Evolutionary conservation across 2,329 filamentous ascomycete genomes (phyloP).

Genomic region (Cordyceps javanica): DNA sequence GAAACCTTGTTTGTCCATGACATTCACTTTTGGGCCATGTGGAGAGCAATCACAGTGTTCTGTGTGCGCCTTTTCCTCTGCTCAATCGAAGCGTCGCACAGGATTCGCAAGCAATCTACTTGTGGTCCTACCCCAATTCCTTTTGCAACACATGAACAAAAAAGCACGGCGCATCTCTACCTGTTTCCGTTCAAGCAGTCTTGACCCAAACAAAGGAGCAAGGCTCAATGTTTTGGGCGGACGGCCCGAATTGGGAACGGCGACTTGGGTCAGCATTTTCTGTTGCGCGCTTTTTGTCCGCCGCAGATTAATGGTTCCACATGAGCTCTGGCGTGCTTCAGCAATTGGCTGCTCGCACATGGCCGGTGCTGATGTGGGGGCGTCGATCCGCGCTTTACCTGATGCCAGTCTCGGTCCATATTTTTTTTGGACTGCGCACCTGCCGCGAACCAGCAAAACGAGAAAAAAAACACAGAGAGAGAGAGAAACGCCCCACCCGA

Average conservation of each 20-base stretch:
- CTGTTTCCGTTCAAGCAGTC: neutral
- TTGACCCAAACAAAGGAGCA: conserved; percentile 6
- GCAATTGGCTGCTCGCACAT: conserved; percentile 23
- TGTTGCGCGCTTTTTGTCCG: conserved; percentile 22
- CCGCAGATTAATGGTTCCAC: conserved; percentile 30
- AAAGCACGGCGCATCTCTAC: neutral
- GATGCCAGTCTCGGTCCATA: conserved; percentile 13
- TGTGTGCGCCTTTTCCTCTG: neutral
- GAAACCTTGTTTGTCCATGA: neutral
- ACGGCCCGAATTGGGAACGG: conserved; percentile 9
- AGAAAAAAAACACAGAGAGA: neutral
- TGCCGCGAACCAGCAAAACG: neutral
- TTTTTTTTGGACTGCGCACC: conserved; percentile 6
- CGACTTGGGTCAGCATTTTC: conserved; percentile 13
- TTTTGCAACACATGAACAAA: neutral
- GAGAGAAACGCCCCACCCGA: neutral
- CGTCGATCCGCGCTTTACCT: conserved; percentile 20
- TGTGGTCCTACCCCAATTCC: neutral
- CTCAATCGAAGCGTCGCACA: neutral
- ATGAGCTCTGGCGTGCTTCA: conserved; percentile 24
- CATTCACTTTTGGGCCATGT: neutral
- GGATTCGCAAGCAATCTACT: neutral
- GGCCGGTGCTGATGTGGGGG: conserved; percentile 19
- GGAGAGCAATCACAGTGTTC: neutral
- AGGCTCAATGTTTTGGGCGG: conserved; percentile 15